phyloP scores from a whole-genome alignment of 1,139 yeast genomes.

The Candida labiduridarum region DNA sequence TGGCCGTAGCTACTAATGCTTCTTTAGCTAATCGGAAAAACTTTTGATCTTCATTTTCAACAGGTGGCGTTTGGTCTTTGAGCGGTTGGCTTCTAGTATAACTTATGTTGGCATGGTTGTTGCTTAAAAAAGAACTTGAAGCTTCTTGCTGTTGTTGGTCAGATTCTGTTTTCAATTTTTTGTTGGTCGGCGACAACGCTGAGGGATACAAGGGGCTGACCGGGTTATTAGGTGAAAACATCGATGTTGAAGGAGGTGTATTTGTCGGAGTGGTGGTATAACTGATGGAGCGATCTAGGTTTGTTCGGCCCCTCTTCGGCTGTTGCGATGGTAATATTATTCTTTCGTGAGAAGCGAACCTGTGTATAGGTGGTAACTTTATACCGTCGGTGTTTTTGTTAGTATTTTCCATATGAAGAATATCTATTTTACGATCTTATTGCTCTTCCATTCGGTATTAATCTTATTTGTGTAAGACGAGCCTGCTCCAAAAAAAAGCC shows the following conservation, averaged over 20 bases:
- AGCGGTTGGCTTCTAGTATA: constrained; percentile 12
- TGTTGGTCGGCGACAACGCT: constrained; percentile 9
- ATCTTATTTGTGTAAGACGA: not conserved
- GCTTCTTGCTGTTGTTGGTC: not conserved
- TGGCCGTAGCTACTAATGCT: constrained; percentile 50
- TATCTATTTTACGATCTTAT: not conserved
- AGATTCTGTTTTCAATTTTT: constrained; percentile 1
- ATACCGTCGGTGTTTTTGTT: not conserved
- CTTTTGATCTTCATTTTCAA: constrained; percentile 38
- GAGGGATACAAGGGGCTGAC: constrained; percentile 14
- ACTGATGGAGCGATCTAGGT: not conserved
- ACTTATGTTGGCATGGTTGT: constrained; percentile 15
- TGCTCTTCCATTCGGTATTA: not conserved
- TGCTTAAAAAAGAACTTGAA: constrained; percentile 6
- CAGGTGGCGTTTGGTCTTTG: constrained; percentile 8
- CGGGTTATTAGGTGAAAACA: constrained; percentile 16
- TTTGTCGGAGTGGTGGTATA: constrained; percentile 2
- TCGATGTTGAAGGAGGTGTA: constrained; percentile 1
- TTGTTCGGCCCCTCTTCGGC: constrained; percentile 6
- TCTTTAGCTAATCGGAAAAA: constrained; percentile 47
- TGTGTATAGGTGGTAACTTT: constrained; percentile 2
- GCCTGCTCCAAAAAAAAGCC: too few relatives aligned
- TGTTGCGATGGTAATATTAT: constrained; percentile 11
- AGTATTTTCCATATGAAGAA: not conserved
- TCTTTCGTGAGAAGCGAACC: constrained; percentile 7